Evolutionary conservation across 768 basidiomycete species (phyloP).

Genomic region (Boletus rubropictus): DNA sequence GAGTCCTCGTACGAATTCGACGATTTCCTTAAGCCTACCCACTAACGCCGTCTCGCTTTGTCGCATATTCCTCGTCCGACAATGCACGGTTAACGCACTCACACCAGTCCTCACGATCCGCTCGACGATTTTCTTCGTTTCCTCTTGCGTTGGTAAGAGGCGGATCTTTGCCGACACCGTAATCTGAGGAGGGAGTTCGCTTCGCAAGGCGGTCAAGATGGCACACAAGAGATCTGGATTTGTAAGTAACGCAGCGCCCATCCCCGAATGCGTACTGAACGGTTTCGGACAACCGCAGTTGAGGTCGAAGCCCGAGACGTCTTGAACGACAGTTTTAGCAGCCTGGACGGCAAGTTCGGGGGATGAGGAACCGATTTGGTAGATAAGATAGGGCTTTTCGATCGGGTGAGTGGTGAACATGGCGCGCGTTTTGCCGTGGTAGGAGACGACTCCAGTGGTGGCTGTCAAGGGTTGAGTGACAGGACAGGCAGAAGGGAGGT

Average conservation of each 20-base stretch:
- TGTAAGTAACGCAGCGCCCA: slow-evolving; percentile 93
- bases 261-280: slow-evolving; percentile 88
- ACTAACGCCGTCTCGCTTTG: slow-evolving; percentile 73
- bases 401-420: slow-evolving; percentile 92
- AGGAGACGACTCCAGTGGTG: slow-evolving; percentile 80
- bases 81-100: slow-evolving; percentile 88
- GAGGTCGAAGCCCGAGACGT: slow-evolving; percentile 91
- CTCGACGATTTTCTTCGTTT: slow-evolving; percentile 85
- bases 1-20: slow-evolving; percentile 71
- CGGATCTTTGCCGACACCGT: slow-evolving; percentile 95
- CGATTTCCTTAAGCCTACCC: slow-evolving; percentile 76
- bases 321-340: slow-evolving; percentile 76
- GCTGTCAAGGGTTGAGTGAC: slow-evolving; percentile 41
- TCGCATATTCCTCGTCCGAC: slow-evolving; percentile 90
- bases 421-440: slow-evolving; percentile 74
- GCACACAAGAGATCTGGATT: slow-evolving; percentile 88
- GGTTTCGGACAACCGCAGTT: slow-evolving; percentile 98
- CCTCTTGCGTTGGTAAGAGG: slow-evolving; percentile 77
- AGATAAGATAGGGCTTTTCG: slow-evolving; percentile 91
- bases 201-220: slow-evolving; percentile 76
- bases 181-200: slow-evolving; percentile 66
- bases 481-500: background rate
- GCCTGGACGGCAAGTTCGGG: slow-evolving; percentile 91
- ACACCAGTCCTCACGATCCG: slow-evolving; percentile 85
- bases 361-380: slow-evolving; percentile 89